These are phyloP conservation scores for Mucor sp. DNA, from an alignment of 371 early-diverging fungal species.

Conservation along the genomic window DNA sequence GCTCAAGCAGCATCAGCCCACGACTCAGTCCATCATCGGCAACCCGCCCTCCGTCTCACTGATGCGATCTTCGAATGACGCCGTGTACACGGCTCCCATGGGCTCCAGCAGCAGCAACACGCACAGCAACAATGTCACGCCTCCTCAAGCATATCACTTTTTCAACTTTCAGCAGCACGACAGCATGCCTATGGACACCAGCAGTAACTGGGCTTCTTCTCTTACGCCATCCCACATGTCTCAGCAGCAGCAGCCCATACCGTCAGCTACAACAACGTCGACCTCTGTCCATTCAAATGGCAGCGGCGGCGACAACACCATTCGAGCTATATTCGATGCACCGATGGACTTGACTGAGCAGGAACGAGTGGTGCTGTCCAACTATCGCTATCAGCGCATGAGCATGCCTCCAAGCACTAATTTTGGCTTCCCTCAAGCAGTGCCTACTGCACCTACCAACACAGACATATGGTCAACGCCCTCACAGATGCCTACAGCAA, in stretches of 20 bases:
- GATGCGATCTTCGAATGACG: constrained; percentile 9
- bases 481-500: constrained; percentile 5
- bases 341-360: constrained; percentile 22
- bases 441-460: constrained; percentile 7
- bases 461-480: constrained; percentile 26
- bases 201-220: constrained; percentile 5
- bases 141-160: constrained; percentile 14
- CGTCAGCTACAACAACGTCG: constrained; percentile 3
- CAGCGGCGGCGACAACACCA: constrained; percentile 18
- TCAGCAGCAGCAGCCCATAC: constrained; percentile 18
- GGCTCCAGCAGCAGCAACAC: not conserved
- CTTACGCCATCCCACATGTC: not conserved
- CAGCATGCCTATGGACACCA: not conserved
- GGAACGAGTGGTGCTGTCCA: constrained; percentile 12
- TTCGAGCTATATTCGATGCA: constrained; percentile 49
- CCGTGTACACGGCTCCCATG: not conserved
- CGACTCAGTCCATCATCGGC: not conserved
- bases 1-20: not conserved
- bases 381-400: constrained; percentile 25
- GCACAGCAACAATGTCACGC: not conserved
- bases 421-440: constrained; percentile 22
- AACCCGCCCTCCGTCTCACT: constrained; percentile 6
- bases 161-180: constrained; percentile 14
- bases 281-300: constrained; percentile 30
- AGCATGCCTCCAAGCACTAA: constrained; percentile 18